These are phyloP conservation scores for slime mould (Dictyostelium discoideum) DNA, from an alignment of 78 protist genomes.

Conservation along the genomic window dicty_2.7 NC_007088.5:465001-465500, in stretches of 20 bases:
- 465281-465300: background rate
- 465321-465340: background rate
- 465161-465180: slow-evolving; percentile 10
- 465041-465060: slow-evolving; percentile 39
- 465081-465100: slow-evolving; percentile 77
- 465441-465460: background rate
- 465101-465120: slow-evolving; percentile 82
- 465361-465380: background rate
- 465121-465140: slow-evolving; percentile 69
- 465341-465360: background rate
- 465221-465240: slow-evolving; percentile 22
- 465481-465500: background rate
- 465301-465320: background rate
- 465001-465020: slow-evolving; percentile 48
- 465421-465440: background rate
- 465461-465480: background rate
- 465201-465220: slow-evolving; percentile 36
- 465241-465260: slow-evolving; percentile 32
- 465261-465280: background rate
- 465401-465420: background rate
- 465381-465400: background rate
- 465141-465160: slow-evolving; percentile 24
- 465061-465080: slow-evolving; percentile 51
- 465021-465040: slow-evolving; percentile 59
- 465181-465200: background rate